Base-by-base conservation (phyloP, 129 eudicot genomes). In the Heracleum sosnowskyi region DNA sequence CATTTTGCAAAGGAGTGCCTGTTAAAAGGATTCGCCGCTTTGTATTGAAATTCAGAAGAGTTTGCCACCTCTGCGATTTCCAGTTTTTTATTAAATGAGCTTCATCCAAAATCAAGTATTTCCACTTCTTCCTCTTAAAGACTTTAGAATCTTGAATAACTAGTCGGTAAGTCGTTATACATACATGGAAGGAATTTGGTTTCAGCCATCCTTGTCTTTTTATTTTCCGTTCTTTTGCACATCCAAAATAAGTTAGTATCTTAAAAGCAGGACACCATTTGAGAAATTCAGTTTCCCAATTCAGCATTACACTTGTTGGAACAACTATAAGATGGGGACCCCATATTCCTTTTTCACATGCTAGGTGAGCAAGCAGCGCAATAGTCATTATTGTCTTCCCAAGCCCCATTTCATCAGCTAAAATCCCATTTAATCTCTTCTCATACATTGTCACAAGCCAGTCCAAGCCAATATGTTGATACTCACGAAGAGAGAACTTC, bases 221-320 rank as follows among this genome's bases (percentile, higher is more conserved):
- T 46, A 84, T 83, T 82, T 88, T 96, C 78, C 97, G 88, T 77
- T 90, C 99, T 79, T 96, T 96, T 40, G 99, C 99, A 81, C 91
- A 88, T 81, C 99, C 99, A 81, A 92, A 96, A 82, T 96, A 96
- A 12, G 99, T 96, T 87, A 96, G 82, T 77, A 96, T 96, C 84
- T 96, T 96, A 76, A 96, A 96, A 79, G 99, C 99, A 22, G 99
- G 99, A 79, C 97, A 92, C 99, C 99, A 96, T 76, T 92, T 96
- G 26, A 96, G 91, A 84, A 96, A 96, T 86, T 96, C 99, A 9
- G 99, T 96, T 84, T 96, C 99, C 99, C 99, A 96, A 74, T 96
- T 96, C 76, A 96, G 97, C 99, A 96, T 96, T 79, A 96, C 99
- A 86, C 99, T 96, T 8, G 99, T 96, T 18, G 99, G 99, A 46